Evolutionary conservation across 2,329 filamentous ascomycete genomes (phyloP).

Genomic region (Ophiocordyceps camponoti-leonardi): DNA sequence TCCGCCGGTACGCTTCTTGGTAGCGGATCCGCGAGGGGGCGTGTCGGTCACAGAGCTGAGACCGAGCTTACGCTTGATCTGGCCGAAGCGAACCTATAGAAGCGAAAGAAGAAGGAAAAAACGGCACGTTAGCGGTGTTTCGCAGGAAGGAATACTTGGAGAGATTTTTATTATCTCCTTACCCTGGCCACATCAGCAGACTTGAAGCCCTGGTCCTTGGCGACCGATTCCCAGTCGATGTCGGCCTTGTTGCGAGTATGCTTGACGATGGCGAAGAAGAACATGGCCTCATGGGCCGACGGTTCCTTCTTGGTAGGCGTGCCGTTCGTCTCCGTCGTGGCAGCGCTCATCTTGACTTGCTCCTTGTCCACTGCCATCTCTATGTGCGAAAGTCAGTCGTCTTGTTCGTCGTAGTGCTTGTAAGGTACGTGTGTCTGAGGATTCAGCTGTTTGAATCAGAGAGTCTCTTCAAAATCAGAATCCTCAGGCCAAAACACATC

Average conservation of each 20-base stretch:
- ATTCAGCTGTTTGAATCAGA: too few species aligned
- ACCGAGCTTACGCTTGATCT: constrained; percentile 29
- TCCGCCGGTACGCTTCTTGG: constrained; percentile 8
- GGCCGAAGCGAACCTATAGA: constrained; percentile 25
- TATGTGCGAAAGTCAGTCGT: too few species aligned
- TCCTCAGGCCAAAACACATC: too few species aligned
- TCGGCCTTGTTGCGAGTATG: constrained; percentile 23
- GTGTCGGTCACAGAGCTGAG: constrained; percentile 12
- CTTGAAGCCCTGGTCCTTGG: constrained; percentile 23
- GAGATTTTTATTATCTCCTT: neutral
- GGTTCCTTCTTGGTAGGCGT: constrained; percentile 14
- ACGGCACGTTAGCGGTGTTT: too few species aligned
- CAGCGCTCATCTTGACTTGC: neutral
- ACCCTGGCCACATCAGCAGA: constrained; percentile 28
- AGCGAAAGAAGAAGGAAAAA: neutral
- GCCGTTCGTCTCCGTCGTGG: constrained; percentile 12
- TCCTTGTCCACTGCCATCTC: too few species aligned
- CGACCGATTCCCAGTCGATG: constrained; percentile 30
- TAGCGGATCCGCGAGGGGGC: too few species aligned
- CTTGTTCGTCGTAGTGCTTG: too few species aligned
- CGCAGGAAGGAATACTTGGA: too few species aligned
- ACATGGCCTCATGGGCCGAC: constrained; percentile 21
- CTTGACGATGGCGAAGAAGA: constrained; percentile 27
- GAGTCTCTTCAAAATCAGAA: too few species aligned
- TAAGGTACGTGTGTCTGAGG: too few species aligned